Evolutionary conservation across 1,284 basidiomycete species (phyloP).

Genomic region (Sanguinoderma infundibulare): DNA sequence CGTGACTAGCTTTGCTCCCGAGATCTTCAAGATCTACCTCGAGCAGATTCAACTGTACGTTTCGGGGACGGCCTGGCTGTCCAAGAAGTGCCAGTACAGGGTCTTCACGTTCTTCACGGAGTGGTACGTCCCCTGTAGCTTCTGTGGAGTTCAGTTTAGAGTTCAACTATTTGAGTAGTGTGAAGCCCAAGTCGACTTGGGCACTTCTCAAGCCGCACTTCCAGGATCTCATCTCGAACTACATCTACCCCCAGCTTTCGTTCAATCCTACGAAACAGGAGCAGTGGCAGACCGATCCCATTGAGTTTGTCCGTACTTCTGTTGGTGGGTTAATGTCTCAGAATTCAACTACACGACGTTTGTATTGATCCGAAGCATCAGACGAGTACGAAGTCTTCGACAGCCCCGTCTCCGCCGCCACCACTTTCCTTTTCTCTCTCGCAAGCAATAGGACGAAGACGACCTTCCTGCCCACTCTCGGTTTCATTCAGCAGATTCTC

Average conservation of each 20-base stretch:
- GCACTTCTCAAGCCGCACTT: constrained; percentile 82
- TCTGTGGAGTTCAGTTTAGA: no score
- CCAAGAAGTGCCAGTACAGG: constrained; percentile 80
- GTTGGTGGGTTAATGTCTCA: constrained; percentile 54
- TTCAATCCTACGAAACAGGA: constrained; percentile 72
- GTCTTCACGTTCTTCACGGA: constrained; percentile 85
- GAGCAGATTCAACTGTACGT: constrained; percentile 77
- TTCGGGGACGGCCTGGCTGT: constrained; percentile 75
- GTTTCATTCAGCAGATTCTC: constrained; percentile 75
- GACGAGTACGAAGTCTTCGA: constrained; percentile 83
- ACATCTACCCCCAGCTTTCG: constrained; percentile 85
- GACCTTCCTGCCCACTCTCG: constrained; percentile 78
- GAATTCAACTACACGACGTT: neutral
- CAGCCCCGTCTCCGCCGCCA: constrained; percentile 77
- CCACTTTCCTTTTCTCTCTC: constrained; percentile 77
- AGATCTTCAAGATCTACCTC: constrained; percentile 82
- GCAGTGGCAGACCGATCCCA: constrained; percentile 78
- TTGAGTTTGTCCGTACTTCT: constrained; percentile 76
- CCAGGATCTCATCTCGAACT: constrained; percentile 71
- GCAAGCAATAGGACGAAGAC: constrained; percentile 79
- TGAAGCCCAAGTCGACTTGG: constrained; percentile 91
- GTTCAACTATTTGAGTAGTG: constrained; percentile 44
- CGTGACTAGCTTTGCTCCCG: constrained; percentile 77
- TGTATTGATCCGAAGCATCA: constrained; percentile 30
- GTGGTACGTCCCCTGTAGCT: constrained; percentile 56